A percentile compares a stretch with the other conserved stretches of the same genome.
phyloP scores from a whole-genome alignment of 2,329 filamentous ascomycete species.

The Neophaeococcomyces mojaviensis region DNA sequence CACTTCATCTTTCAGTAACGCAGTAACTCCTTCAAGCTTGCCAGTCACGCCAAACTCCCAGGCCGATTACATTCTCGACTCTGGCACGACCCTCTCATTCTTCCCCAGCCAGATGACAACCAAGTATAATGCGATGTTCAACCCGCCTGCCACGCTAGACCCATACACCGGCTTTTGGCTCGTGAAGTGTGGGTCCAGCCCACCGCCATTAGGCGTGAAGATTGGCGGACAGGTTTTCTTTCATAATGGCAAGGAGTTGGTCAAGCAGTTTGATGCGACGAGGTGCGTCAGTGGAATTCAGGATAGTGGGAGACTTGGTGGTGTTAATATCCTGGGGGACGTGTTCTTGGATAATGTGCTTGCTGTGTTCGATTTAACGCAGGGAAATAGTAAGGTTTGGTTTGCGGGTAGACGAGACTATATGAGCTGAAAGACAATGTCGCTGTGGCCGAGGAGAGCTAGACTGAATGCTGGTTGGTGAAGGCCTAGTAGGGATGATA shows the following conservation, averaged over 20 bases:
- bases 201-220: constrained; percentile 35
- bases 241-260: constrained; percentile 27
- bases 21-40: background rate
- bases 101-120: constrained; percentile 32
- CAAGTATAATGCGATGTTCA: constrained; percentile 35
- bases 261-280: constrained; percentile 23
- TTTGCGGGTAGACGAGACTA: constrained; percentile 33
- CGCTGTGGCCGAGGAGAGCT: no score
- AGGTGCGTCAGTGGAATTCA: constrained; percentile 19
- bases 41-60: background rate
- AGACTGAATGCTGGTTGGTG: no score
- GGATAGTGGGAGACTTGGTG: constrained; percentile 14
- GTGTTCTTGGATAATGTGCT: constrained; percentile 45
- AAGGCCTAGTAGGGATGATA: no score
- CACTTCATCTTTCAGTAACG: background rate
- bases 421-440: constrained; percentile 10
- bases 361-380: constrained; percentile 44
- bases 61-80: constrained; percentile 15
- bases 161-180: constrained; percentile 27
- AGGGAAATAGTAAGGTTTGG: constrained; percentile 33
- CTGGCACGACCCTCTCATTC: constrained; percentile 30
- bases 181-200: constrained; percentile 36
- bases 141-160: constrained; percentile 33
- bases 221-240: constrained; percentile 32
- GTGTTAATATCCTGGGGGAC: constrained; percentile 33